Conservation (phyloP, 106 monocot species). For the Triglochin maritima region DNA sequence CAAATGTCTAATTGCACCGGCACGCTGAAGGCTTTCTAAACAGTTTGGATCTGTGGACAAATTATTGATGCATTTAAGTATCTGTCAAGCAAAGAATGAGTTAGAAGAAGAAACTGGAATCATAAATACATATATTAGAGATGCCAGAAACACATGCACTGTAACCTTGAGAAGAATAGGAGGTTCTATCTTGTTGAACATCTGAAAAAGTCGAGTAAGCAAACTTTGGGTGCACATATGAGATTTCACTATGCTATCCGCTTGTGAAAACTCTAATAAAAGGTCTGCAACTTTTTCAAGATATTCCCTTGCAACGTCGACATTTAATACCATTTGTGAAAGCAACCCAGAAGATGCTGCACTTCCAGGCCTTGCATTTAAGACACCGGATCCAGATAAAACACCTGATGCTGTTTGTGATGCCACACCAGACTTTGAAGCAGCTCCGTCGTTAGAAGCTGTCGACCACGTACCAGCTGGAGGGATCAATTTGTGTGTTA, state of each 20-base stretch:
- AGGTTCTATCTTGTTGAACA: constrained; percentile 79
- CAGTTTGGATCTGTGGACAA: constrained; percentile 72
- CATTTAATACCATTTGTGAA: constrained; percentile 74
- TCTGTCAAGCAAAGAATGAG: constrained; percentile 13
- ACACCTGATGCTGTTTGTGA: constrained; percentile 81
- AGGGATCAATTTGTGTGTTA: constrained; percentile 20
- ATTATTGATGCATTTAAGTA: constrained; percentile 66
- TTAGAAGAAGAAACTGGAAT: too few species aligned
- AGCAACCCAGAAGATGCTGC: constrained; percentile 65
- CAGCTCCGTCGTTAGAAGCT: constrained; percentile 37
- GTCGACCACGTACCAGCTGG: constrained; percentile 10
- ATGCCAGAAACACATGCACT: background rate
- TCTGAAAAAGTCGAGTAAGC: constrained; percentile 63
- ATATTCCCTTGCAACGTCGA: constrained; percentile 75
- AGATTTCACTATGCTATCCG: constrained; percentile 48
- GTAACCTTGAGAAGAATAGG: constrained; percentile 64
- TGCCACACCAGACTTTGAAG: constrained; percentile 52
- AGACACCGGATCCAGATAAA: constrained; percentile 69
- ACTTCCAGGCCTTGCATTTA: constrained; percentile 73
- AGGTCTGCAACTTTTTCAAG: constrained; percentile 82
- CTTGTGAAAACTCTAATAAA: constrained; percentile 54
- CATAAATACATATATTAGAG: too few species aligned
- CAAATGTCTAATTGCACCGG: constrained; percentile 69
- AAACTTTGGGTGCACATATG: constrained; percentile 61
- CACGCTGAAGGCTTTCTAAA: constrained; percentile 61